phyloP scores from a whole-genome alignment of 2,329 filamentous ascomycete genomes.

The Spiromastix sp. region DNA sequence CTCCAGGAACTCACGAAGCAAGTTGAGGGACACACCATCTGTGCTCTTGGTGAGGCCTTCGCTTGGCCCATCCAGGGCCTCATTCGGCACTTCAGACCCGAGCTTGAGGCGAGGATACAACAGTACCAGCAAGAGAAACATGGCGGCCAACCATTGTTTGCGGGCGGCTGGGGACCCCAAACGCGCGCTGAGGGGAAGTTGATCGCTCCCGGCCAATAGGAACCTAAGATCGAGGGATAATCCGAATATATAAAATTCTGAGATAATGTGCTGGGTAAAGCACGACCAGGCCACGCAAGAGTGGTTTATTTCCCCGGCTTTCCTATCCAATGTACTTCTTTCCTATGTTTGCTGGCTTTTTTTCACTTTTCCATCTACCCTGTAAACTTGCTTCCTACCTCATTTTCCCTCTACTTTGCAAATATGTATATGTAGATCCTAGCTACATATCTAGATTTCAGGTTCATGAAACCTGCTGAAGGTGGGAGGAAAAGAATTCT shows the following conservation, averaged over 20 bases:
- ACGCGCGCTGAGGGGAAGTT: conserved; percentile 68
- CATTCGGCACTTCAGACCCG: conserved; percentile 94
- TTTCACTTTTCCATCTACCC: background rate
- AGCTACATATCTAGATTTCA: too few relatives aligned
- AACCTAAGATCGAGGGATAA: too few relatives aligned
- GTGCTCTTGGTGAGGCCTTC: conserved; percentile 93
- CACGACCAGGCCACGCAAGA: too few relatives aligned
- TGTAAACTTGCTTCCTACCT: background rate
- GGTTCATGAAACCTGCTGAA: too few relatives aligned
- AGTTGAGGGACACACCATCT: conserved; percentile 98
- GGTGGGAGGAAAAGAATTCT: too few relatives aligned
- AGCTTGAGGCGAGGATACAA: conserved; percentile 84
- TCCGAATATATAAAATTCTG: too few relatives aligned
- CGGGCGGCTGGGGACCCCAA: conserved; percentile 78
- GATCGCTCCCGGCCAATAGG: conserved; percentile 79
- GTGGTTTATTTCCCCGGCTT: too few relatives aligned
- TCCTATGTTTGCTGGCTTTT: background rate
- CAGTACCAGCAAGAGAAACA: conserved; percentile 58
- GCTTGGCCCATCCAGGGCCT: conserved; percentile 97
- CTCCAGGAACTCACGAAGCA: conserved; percentile 98
- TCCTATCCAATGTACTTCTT: too few relatives aligned
- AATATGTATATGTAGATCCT: too few relatives aligned
- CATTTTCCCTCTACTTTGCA: too few relatives aligned
- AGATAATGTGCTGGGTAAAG: too few relatives aligned
- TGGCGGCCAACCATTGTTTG: conserved; percentile 59